Base-by-base conservation (phyloP, 352 stramenopile species). In the Pythium scleroteichum region DNA sequence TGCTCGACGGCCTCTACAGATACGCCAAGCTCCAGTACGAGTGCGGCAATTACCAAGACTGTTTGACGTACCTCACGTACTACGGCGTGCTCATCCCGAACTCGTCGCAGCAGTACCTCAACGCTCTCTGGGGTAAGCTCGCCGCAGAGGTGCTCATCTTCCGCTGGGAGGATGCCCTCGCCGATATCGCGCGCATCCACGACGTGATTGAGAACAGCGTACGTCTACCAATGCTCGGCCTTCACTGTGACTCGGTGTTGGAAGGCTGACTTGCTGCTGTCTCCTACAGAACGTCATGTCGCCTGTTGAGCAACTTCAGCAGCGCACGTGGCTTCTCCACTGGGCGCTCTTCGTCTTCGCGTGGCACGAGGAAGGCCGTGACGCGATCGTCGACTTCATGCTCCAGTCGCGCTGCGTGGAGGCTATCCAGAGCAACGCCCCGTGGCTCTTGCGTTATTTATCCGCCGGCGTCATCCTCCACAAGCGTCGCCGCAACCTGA, bases 401-500 rank as follows among this genome's bases (percentile, higher is more conserved):
- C 85, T 98, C 39, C 90, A 94, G 59, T 79, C 81, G 53, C 82
- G 83, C 47, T 91, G 79, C 78, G 90, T 98, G 40, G 96, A 99
- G 70, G 97, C 97, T 41, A 98, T 99, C 71, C 98, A 99, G 69
- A 99, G 95, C 69, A 98, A 99, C 76, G 97, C 95, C 55, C 97
- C 97, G 23, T 99, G 98, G 85, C 81, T 99, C 27, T 81, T 99
- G 61, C 84, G 88, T 38, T 99, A 99, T 81, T 82, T 99, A 67
- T 98, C 96, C 13, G 95, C 97, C 0, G 97, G 96, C 45, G 95
- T 99, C 32, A 95, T 99, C 68, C 76, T 99, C 49, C 98, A 98
- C 84, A 98, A 98, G 76, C 91, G 95, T 58, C 90, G 94, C 27
- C 77, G 86, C 77, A 87, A 88, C 73, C 68, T 99, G 8, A 90